Base-by-base conservation (phyloP, 139 green algal genomes). In the Haematococcus lacustris region DNA sequence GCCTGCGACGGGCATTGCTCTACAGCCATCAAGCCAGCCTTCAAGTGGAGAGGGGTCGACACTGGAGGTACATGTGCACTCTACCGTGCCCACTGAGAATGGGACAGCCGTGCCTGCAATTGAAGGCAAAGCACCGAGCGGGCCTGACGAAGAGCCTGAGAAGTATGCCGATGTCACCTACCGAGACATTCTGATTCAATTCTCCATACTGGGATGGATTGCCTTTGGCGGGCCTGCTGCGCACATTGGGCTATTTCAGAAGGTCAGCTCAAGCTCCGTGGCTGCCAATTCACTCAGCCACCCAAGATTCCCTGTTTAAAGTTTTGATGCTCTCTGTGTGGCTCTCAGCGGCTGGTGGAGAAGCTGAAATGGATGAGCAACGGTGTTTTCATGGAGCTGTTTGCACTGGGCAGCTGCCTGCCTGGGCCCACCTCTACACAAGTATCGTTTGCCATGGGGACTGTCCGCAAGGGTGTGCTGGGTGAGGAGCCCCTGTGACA, bases 371-470 rank as follows among this genome's bases (percentile, higher is more conserved):
- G 92, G 92, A 83, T 93, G 77, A 89, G 73, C 50, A 51, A 79
- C 17, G 51, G 79, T 0, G 79, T 94, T 6, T 98, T 95, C 71
- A 83, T 87, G 35, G 94, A 98, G 85, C 85, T 98, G 30, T 88
- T 97, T 34, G 87, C 90, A 34, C 80, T 98, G 70, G 87, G 86
- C 0, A 87, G 95, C 76, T 95, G 88, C 81, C 76, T 97, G 70
- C 93, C 93, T 0, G 94, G 94, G 2, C 94, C 94, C 51, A 93
- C 92, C 25, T 93, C 84, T 50, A 97, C 93, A n/a, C 86, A 93
- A 73, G 64, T 70, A 5, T 93, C 88, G 25, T 95, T 96, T 62
- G 88, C 88, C 1, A 82, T 95, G 13, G 90, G 92, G 26, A 86
- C 89, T 30, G 76, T 91, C 35, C 93, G 96, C 77, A 90, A 90